These are phyloP conservation scores for Colletotrichum trifolii DNA, from an alignment of 2,329 filamentous ascomycete species.

Conservation along the genomic window DNA sequence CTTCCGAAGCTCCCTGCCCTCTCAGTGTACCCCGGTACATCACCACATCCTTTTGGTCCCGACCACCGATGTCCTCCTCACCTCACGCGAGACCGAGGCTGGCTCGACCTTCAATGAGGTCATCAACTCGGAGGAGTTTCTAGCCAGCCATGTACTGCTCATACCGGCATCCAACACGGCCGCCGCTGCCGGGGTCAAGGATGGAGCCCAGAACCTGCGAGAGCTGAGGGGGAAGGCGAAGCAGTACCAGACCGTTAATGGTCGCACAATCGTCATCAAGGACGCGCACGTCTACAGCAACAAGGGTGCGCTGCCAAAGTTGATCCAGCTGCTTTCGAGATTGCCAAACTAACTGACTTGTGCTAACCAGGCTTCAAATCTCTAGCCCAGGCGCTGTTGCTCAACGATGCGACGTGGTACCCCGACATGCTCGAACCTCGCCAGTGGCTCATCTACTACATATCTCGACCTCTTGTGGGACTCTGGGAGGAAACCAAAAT, in stretches of 20 bases:
- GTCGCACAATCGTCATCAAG: slow-evolving; percentile 92
- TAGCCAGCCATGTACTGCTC: slow-evolving; percentile 95
- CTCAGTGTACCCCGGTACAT: slow-evolving; percentile 91
- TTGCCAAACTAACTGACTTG: slow-evolving; percentile 11
- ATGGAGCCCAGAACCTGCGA: slow-evolving; percentile 73
- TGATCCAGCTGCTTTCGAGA: neutral
- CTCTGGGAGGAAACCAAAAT: slow-evolving; percentile 82
- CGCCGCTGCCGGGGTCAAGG: slow-evolving; percentile 64
- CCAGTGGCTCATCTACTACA: slow-evolving; percentile 97
- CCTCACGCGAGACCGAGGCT: slow-evolving; percentile 87
- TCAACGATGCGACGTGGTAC: slow-evolving; percentile 88
- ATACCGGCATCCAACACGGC: slow-evolving; percentile 67
- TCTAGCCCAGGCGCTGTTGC: slow-evolving; percentile 86
- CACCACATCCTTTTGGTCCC: slow-evolving; percentile 96
- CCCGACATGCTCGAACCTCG: slow-evolving; percentile 88
- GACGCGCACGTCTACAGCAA: slow-evolving; percentile 94
- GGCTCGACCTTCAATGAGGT: slow-evolving; percentile 82
- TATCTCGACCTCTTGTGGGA: slow-evolving; percentile 88
- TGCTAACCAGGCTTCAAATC: slow-evolving; percentile 81
- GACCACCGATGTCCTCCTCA: slow-evolving; percentile 90
- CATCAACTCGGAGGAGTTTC: slow-evolving; percentile 90
- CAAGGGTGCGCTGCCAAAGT: slow-evolving; percentile 73
- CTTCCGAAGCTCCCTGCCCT: slow-evolving; percentile 93
- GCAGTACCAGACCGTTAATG: slow-evolving; percentile 93
- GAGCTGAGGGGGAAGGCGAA: slow-evolving; percentile 94